phyloP scores from a whole-genome alignment of 1,284 basidiomycete species.

The Singerocomus rubriflavus region DNA sequence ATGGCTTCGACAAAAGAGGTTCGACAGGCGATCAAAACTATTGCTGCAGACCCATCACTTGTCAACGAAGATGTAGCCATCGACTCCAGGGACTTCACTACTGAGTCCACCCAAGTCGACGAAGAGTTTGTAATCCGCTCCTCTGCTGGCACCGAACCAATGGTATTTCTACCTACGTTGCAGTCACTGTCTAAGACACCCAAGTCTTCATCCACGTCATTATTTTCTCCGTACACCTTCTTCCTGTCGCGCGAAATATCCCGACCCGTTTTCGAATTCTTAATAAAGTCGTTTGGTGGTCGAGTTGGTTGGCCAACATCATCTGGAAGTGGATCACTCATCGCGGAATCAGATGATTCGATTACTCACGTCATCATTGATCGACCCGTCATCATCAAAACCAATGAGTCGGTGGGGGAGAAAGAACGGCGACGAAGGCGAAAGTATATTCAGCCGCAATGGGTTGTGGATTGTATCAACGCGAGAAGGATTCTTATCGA shows the following conservation, averaged over 20 bases:
- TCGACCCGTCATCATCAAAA: constrained; percentile 62
- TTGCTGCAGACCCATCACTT: constrained; percentile 38
- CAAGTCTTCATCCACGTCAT: constrained; percentile 48
- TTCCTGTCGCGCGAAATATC: constrained; percentile 95
- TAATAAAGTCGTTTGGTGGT: constrained; percentile 90
- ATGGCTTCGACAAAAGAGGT: constrained; percentile 68
- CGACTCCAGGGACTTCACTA: constrained; percentile 32
- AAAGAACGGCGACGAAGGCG: constrained; percentile 65
- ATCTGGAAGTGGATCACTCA: constrained; percentile 81
- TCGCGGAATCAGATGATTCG: constrained; percentile 67
- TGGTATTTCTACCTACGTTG: constrained; percentile 71
- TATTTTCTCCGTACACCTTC: constrained; percentile 90
- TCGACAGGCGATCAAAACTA: constrained; percentile 68
- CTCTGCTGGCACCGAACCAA: constrained; percentile 55
- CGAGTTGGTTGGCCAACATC: constrained; percentile 87
- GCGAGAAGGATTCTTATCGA: constrained; percentile 81
- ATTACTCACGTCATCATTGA: constrained; percentile 98
- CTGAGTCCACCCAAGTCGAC: constrained; percentile 43
- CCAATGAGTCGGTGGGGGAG: constrained; percentile 55
- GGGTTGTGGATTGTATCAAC: constrained; percentile 97
- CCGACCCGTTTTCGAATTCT: constrained; percentile 91
- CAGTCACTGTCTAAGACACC: constrained; percentile 66
- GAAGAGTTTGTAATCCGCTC: constrained; percentile 72
- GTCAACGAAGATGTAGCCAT: constrained; percentile 41
- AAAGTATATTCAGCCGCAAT: constrained; percentile 95